phyloP scores from a whole-genome alignment of 176 grass and related monocot genomes.

The Oryza australiensis region DNA sequence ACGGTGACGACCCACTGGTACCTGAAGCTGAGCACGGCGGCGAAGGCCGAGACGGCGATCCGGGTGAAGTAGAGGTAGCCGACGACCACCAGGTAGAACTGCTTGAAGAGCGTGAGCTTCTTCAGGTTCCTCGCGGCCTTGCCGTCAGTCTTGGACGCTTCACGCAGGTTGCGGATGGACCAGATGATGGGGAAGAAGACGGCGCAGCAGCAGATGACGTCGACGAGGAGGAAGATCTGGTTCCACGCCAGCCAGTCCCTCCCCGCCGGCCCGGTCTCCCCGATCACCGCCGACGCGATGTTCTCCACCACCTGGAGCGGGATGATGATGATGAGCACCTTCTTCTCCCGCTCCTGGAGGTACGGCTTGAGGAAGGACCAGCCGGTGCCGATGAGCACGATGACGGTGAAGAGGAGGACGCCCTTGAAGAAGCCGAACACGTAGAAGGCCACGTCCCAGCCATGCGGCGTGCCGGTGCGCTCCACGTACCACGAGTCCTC shows the following conservation, averaged over 20 bases:
- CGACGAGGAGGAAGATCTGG: slow-evolving; percentile 68
- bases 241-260: slow-evolving; percentile 60
- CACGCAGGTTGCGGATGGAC: slow-evolving; percentile 65
- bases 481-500: slow-evolving; percentile 65
- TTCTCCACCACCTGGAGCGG: slow-evolving; percentile 67
- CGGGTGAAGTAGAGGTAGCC: slow-evolving; percentile 73
- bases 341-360: slow-evolving; percentile 73
- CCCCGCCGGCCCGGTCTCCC: slow-evolving; percentile 57
- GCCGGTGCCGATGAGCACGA: slow-evolving; percentile 73
- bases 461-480: slow-evolving; percentile 63
- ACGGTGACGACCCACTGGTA: slow-evolving; percentile 52
- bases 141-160: slow-evolving; percentile 69
- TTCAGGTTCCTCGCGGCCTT: slow-evolving; percentile 70
- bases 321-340: slow-evolving; percentile 62
- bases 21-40: slow-evolving; percentile 52
- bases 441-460: slow-evolving; percentile 76
- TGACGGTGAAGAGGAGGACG: slow-evolving; percentile 64
- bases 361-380: slow-evolving; percentile 77
- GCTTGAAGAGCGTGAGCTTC: slow-evolving; percentile 76
- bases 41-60: slow-evolving; percentile 41
- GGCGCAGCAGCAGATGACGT: slow-evolving; percentile 58
- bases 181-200: slow-evolving; percentile 73
- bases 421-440: slow-evolving; percentile 74
- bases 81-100: slow-evolving; percentile 66
- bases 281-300: slow-evolving; percentile 58